These are phyloP conservation scores for Penicillium goetzii DNA, from an alignment of 495 filamentous ascomycete genomes.

Conservation along the genomic window DNA sequence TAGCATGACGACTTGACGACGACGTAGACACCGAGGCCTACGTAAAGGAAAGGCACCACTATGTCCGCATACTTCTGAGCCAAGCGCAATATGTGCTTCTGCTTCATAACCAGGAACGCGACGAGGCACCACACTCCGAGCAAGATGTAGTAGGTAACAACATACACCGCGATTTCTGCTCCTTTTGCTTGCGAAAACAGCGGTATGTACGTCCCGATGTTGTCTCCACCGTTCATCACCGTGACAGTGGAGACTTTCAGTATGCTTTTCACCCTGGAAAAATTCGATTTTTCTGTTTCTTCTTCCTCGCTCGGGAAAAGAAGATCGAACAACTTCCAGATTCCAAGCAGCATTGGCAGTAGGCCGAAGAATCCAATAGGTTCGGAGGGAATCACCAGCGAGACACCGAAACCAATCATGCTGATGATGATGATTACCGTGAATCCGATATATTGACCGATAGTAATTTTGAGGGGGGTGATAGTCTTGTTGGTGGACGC, in stretches of 20 bases:
- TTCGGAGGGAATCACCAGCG: slow-evolving; percentile 13
- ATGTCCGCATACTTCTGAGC: slow-evolving; percentile 13
- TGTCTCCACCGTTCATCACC: slow-evolving; percentile 14
- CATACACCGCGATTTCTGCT: slow-evolving; percentile 10
- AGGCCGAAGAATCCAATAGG: slow-evolving; percentile 13
- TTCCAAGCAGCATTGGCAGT: slow-evolving; percentile 9
- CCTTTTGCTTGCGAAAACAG: slow-evolving; percentile 16
- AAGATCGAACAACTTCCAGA: slow-evolving; percentile 9
- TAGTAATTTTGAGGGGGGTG: slow-evolving; percentile 11
- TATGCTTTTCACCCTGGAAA: background rate
- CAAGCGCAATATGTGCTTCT: slow-evolving; percentile 5
- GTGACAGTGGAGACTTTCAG: slow-evolving; percentile 10
- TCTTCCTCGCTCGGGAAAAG: background rate
- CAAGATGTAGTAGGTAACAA: slow-evolving; percentile 13
- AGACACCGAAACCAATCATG: slow-evolving; percentile 14
- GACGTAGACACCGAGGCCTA: slow-evolving; percentile 11
- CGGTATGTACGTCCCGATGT: slow-evolving; percentile 16
- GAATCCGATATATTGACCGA: slow-evolving; percentile 14
- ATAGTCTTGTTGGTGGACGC: slow-evolving; percentile 1
- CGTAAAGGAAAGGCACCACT: slow-evolving; percentile 13
- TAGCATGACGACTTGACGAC: slow-evolving; percentile 11
- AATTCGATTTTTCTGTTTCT: background rate
- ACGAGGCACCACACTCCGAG: slow-evolving; percentile 5
- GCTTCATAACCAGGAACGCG: slow-evolving; percentile 14
- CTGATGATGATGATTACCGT: slow-evolving; percentile 10